Conservation (phyloP, 768 basidiomycete genomes). For the Pilatotrama ljubarskyi region DNA sequence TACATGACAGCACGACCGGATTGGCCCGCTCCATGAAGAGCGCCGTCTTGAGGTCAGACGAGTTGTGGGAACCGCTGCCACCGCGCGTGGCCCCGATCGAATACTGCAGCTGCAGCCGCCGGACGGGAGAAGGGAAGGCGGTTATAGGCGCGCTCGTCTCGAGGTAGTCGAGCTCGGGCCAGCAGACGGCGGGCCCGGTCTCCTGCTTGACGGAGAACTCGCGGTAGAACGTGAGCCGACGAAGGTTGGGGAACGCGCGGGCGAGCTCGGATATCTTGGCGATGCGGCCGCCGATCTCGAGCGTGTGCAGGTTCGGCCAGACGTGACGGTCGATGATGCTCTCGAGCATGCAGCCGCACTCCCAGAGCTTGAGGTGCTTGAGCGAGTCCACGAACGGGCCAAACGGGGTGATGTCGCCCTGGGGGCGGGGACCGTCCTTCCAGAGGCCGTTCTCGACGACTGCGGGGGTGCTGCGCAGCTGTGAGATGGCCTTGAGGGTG, state of each 20-base stretch:
- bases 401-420: constrained; percentile 22
- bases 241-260: constrained; percentile 22
- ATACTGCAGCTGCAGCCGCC: constrained; percentile 20
- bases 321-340: constrained; percentile 17
- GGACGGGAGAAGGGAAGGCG: constrained; percentile 18
- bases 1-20: constrained; percentile 20
- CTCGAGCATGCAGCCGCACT: constrained; percentile 25
- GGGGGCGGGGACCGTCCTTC: constrained; percentile 23
- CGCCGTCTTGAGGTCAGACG: constrained; percentile 16
- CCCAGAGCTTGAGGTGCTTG: constrained; percentile 21
- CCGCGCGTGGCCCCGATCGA: constrained; percentile 7
- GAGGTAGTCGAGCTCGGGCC: constrained; percentile 23
- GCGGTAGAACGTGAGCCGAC: constrained; percentile 20
- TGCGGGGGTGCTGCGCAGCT: constrained; percentile 16
- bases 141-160: constrained; percentile 22
- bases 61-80: neutral
- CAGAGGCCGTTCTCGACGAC: constrained; percentile 22
- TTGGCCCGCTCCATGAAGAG: constrained; percentile 18
- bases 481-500: constrained; percentile 16
- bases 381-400: constrained; percentile 15
- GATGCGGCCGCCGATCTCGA: constrained; percentile 24
- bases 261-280: constrained; percentile 19
- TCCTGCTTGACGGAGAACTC: constrained; percentile 24
- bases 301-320: constrained; percentile 21
- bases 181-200: constrained; percentile 15